phyloP scores from a whole-genome alignment of 2,329 filamentous ascomycete species.

The Ceratocystis cacaofunesta region DNA sequence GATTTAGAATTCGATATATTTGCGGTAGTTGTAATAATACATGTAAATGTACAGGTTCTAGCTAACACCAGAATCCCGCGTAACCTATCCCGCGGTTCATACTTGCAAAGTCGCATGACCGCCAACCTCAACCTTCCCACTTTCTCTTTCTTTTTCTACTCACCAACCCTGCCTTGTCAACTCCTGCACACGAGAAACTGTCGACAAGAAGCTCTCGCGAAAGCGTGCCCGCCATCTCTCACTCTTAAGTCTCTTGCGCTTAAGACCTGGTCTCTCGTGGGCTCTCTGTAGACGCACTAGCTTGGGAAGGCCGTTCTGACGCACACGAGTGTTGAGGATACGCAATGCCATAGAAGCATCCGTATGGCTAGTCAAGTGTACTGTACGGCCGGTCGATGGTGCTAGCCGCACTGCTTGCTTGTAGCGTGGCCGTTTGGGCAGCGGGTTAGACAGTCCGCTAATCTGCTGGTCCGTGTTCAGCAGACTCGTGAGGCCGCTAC shows the following conservation, averaged over 20 bases:
- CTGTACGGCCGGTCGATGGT: conserved; percentile 31
- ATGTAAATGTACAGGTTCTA: conserved; percentile 9
- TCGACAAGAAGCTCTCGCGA: conserved; percentile 50
- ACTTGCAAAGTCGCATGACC: not conserved
- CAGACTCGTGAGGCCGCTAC: conserved; percentile 23
- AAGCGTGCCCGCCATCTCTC: conserved; percentile 57
- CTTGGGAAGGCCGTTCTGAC: conserved; percentile 40
- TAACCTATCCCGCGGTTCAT: not conserved
- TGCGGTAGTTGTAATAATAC: conserved; percentile 12
- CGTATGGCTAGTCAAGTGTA: conserved; percentile 29
- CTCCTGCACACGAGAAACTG: conserved; percentile 49
- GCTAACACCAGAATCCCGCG: not conserved
- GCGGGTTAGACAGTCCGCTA: conserved; percentile 15
- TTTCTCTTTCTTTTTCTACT: conserved; percentile 8
- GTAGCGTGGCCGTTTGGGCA: conserved; percentile 3
- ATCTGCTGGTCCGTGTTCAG: not conserved
- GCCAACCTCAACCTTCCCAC: not conserved
- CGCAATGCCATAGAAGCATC: conserved; percentile 33
- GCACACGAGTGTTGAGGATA: conserved; percentile 27
- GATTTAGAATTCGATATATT: not conserved
- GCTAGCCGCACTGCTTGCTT: conserved; percentile 25
- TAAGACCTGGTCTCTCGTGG: conserved; percentile 61
- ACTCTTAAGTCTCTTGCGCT: conserved; percentile 58
- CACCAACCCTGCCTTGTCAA: conserved; percentile 70
- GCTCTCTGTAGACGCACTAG: conserved; percentile 48